phyloP scores from a whole-genome alignment of 1,284 basidiomycete genomes.

The Coniferiporia sulphurascens region DNA sequence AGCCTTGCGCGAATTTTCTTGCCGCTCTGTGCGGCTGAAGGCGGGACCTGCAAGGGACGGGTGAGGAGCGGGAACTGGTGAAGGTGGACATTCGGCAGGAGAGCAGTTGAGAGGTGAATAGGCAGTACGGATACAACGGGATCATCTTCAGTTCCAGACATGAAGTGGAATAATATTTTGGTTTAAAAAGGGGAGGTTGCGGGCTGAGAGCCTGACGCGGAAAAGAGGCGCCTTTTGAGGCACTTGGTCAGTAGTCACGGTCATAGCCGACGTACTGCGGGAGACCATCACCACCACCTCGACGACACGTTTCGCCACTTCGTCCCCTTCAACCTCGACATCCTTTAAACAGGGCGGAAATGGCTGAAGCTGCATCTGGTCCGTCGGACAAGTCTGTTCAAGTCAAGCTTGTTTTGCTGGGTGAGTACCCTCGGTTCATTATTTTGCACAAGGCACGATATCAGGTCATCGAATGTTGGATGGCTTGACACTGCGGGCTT shows the following conservation, averaged over 20 bases:
- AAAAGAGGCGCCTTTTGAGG: neutral
- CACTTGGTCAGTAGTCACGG: neutral
- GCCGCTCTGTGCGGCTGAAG: constrained; percentile 63
- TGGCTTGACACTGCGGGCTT: constrained; percentile 13
- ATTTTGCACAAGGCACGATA: constrained; percentile 1
- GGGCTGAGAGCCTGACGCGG: neutral
- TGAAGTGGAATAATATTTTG: neutral
- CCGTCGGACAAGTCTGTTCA: constrained; percentile 73
- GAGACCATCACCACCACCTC: constrained; percentile 6
- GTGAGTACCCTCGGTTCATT: constrained; percentile 31
- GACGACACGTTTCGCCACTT: neutral
- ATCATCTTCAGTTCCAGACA: constrained; percentile 38
- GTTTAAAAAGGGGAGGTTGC: neutral
- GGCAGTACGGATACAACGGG: constrained; percentile 62
- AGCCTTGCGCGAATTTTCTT: constrained; percentile 70
- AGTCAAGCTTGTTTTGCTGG: constrained; percentile 61
- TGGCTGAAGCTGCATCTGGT: constrained; percentile 69
- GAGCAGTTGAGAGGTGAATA: constrained; percentile 59
- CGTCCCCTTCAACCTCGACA: neutral
- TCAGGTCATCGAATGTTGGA: constrained; percentile 7
- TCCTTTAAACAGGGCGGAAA: constrained; percentile 26
- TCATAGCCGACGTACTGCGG: constrained; percentile 5
- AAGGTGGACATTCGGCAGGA: constrained; percentile 59
- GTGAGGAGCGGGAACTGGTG: constrained; percentile 76
- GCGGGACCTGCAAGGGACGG: constrained; percentile 67